Evolutionary conservation across 2,329 filamentous ascomycete genomes (phyloP), one percentile per base, ranked within the genome.

Genomic region (Biscogniauxia marginata): DNA sequence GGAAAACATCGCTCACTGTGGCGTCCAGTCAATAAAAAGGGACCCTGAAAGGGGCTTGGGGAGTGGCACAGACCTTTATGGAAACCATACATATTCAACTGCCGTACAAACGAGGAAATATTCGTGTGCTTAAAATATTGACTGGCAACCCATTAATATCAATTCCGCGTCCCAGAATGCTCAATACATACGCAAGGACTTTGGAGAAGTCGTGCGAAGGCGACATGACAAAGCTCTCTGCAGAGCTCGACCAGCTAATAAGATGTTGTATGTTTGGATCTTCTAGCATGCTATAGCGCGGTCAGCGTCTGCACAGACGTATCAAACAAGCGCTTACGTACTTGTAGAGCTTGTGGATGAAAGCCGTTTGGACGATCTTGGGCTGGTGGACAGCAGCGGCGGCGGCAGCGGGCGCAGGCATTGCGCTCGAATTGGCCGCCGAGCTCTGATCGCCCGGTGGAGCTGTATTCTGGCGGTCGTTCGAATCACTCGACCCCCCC

Each of bases 121-220:
- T 99, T 99, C 65, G 93, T 99, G 73, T 99, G 95, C 70, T 99
- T 99, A 74, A 99, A 99, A 72, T 99, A 99, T 84, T 96, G 92
- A 53, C 93, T 96, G 60, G 57, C 51, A 63, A 50, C 59, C 46
- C 13, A 58, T 70, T 49, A 70, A 60, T 56, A 46, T 56, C 53
- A 51, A 64, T 64, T 47, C 44, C 56, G 30, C 48, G 34, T 34
- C 43, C 43, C 11, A 54, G 39, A 22, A 51, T 16, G 23, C 55
- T 62, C 58, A 58, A 86, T 89, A 74, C 69, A 22, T 84, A 97
- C 93, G 95, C 91, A 70, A 99, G 81, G 52, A 98, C 95, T 82
- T 97, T 98, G 62, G 93, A 96, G 72, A 99, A 99, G 72, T 98
- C 95, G 68, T 90, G 90, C 7, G 93, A 96, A 16, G 95, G 95